Evolutionary conservation across 805 yeast species (phyloP), one percentile per base, ranked within the genome.

Genomic region (Kuraishia cidri): DNA sequence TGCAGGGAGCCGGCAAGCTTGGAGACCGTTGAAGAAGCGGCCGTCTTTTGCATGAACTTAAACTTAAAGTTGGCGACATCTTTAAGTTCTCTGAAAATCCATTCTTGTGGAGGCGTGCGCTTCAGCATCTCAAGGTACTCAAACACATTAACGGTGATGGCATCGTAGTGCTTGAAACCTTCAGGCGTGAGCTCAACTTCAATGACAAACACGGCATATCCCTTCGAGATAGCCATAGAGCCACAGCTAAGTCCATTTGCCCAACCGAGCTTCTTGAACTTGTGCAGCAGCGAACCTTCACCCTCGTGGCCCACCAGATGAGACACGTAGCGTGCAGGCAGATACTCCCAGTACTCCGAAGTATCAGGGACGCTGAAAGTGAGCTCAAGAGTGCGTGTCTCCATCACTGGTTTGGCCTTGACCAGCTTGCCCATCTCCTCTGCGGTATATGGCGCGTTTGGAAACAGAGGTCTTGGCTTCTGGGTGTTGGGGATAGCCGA

Each of bases 261-360:
- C 86, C 88, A 83, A 10, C 88, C 82, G 41, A 69, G 61, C 22
- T 59, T 51, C 56, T 86, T 90, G 42, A 90, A 69, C 41, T 66
- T 69, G 35, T 77, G 71, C 23, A 86, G 63, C 13, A 90, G 53
- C 2, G 96, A 86, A 2, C 97, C 97, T 31, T 78, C 67, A 30
- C 92, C 83, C 59, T 90, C 98, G 54, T 90, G 97, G 26, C 97
- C 97, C 30, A 90, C 60, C 33, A 92, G 62, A 53, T 92, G 97
- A 14, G 88, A 73, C 42, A 62, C 69, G 54, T 86, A 82, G 35
- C 68, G 72, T 5, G 72, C 66, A 0, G 97, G 94, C 43, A 75
- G 75, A 16, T 69, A 66, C 34, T 70, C 69, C 83, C 88, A 83
- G 32, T 60, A 53, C 17, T 69, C 70, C 32, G 72, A 70, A 42